A percentile compares a stretch with the other conserved stretches of the same genome.
Conservation (phyloP, 768 basidiomycete genomes). For the Calocera cornea region DNA sequence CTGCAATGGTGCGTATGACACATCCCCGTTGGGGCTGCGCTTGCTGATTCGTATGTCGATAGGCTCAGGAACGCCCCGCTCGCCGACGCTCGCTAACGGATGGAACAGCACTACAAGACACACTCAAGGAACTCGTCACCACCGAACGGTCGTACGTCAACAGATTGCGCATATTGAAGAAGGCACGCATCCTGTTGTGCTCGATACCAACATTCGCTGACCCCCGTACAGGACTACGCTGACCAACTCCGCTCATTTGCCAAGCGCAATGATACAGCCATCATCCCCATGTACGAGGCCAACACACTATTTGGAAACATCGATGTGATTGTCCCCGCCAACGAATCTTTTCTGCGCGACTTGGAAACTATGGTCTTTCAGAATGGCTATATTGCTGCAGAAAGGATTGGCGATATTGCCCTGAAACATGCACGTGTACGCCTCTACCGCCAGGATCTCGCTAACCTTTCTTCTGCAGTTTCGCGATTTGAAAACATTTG, state of each 20-base stretch:
- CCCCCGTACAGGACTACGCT: constrained; percentile 51
- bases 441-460: background rate
- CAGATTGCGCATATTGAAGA: constrained; percentile 67
- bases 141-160: constrained; percentile 85
- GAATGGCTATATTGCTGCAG: constrained; percentile 41
- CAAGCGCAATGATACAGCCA: constrained; percentile 66
- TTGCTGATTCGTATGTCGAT: background rate
- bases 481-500: constrained; percentile 69
- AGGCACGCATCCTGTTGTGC: constrained; percentile 20
- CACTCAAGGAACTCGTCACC: constrained; percentile 72
- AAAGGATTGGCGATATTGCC: constrained; percentile 71
- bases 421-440: constrained; percentile 44
- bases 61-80: constrained; percentile 15
- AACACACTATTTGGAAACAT: constrained; percentile 90
- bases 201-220: background rate
- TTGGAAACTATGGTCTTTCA: constrained; percentile 64
- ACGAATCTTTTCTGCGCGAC: constrained; percentile 72
- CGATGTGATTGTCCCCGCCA: constrained; percentile 76
- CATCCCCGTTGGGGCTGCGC: constrained; percentile 8
- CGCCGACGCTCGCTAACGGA: constrained; percentile 50
- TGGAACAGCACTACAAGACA: constrained; percentile 50
- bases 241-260: constrained; percentile 82
- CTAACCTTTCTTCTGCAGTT: constrained; percentile 30
- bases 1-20: constrained; percentile 7
- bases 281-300: constrained; percentile 81